Conservation (phyloP, 306 rosid species). For the Trifolium fragiferum region DNA sequence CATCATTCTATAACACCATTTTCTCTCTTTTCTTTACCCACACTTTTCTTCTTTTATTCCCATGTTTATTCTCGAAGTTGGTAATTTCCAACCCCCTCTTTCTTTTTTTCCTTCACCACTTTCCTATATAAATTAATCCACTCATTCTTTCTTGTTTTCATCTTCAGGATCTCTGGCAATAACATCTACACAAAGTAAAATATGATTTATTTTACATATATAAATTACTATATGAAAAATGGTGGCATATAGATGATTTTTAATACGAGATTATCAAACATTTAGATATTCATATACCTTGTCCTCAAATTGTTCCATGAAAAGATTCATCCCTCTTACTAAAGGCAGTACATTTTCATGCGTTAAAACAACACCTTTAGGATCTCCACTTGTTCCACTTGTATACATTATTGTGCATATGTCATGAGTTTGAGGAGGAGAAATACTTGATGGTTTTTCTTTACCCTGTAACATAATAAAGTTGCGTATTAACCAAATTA, state of each 20-base stretch:
- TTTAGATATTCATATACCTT: constrained; percentile 54
- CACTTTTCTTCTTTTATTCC: constrained; percentile 14
- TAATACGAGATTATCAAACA: neutral
- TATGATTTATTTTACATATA: too few relatives aligned
- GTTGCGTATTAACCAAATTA: constrained; percentile 5
- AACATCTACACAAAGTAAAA: constrained; percentile 55
- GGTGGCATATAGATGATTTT: neutral
- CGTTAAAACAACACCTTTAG: constrained; percentile 85
- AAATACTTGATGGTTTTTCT: constrained; percentile 59
- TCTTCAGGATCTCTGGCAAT: constrained; percentile 70
- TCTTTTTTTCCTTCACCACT: too few relatives aligned
- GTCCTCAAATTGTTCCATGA: constrained; percentile 94
- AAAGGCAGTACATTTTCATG: constrained; percentile 61
- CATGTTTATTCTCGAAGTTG: constrained; percentile 68
- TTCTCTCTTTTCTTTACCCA: neutral
- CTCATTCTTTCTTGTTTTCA: neutral
- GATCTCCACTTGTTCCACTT: constrained; percentile 95
- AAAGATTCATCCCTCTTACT: constrained; percentile 77
- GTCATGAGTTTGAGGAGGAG: constrained; percentile 57
- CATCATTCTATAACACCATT: neutral
- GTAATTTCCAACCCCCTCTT: neutral
- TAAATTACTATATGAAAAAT: too few relatives aligned
- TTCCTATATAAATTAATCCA: neutral
- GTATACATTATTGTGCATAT: constrained; percentile 89
- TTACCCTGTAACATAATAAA: constrained; percentile 62